Percentiles rank a stretch among this genome's conserved stretches.
Evolutionary conservation across 805 yeast genomes (phyloP).

Genomic region (Yamadazyma scolyti): DNA sequence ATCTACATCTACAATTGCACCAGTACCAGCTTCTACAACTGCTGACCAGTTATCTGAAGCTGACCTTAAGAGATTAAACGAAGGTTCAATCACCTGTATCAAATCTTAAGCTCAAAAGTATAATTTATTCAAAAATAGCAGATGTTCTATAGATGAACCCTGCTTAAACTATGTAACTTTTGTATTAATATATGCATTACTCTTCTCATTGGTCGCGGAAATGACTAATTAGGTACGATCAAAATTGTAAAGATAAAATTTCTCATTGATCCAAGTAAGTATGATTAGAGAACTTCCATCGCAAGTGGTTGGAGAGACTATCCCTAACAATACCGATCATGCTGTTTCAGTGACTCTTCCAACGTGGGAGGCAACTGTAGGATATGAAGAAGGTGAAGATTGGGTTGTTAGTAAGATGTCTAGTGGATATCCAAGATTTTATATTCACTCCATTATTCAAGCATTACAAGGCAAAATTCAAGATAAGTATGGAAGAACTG

Average conservation of each 20-base stretch:
- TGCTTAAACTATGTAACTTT: no score
- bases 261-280: no score
- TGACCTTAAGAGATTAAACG: constrained; percentile 26
- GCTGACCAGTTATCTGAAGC: constrained; percentile 2
- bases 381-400: constrained; percentile 85
- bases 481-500: constrained; percentile 71
- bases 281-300: constrained; percentile 17
- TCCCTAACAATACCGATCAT: constrained; percentile 86
- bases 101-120: constrained; percentile 55
- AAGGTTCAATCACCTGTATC: constrained; percentile 75
- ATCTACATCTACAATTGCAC: constrained; percentile 12
- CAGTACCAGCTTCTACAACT: constrained; percentile 18
- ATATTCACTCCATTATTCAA: constrained; percentile 61
- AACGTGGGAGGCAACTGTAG: constrained; percentile 91
- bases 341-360: constrained; percentile 95
- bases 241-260: no score
- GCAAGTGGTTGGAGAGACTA: constrained; percentile 70
- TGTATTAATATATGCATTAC: no score
- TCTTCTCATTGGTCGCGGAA: no score
- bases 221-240: no score
- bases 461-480: constrained; percentile 53
- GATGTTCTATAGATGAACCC: no score
- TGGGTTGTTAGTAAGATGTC: constrained; percentile 75
- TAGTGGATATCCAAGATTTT: constrained; percentile 88
- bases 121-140: no score